Percentiles rank a stretch among this genome's conserved stretches.
Evolutionary conservation across 2,329 filamentous ascomycete species (phyloP).

Genomic region (Byssoonygena ceratinophila): DNA sequence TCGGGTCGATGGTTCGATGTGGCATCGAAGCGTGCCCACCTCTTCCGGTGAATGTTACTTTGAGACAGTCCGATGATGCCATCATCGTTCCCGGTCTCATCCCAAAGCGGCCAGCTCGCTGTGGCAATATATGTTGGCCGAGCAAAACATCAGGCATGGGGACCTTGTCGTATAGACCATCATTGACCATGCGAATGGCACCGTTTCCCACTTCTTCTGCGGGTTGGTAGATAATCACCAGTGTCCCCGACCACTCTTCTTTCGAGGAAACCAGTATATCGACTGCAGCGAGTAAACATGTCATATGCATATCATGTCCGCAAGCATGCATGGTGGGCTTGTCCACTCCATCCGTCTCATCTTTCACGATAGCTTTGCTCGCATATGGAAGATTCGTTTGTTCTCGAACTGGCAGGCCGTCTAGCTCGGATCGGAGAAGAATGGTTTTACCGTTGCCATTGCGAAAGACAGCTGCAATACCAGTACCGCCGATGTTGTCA

Average conservation of each 20-base stretch:
- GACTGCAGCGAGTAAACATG: conserved; percentile 45
- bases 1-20: conserved; percentile 48
- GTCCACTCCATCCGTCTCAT: conserved; percentile 39
- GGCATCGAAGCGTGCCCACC: conserved; percentile 51
- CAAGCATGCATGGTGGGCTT: conserved; percentile 53
- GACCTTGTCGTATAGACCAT: conserved; percentile 45
- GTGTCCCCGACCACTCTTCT: conserved; percentile 50
- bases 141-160: conserved; percentile 47
- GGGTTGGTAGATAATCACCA: conserved; percentile 57
- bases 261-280: conserved; percentile 39
- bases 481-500: conserved; percentile 38
- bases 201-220: conserved; percentile 55
- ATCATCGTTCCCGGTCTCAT: conserved; percentile 33
- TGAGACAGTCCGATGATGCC: conserved; percentile 38
- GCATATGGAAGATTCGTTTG: conserved; percentile 41
- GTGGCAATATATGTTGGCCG: conserved; percentile 47
- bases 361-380: conserved; percentile 37
- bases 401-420: conserved; percentile 42
- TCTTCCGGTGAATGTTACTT: conserved; percentile 48
- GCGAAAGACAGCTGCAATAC: conserved; percentile 34
- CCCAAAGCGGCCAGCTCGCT: conserved; percentile 34
- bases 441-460: conserved; percentile 38
- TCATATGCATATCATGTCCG: conserved; percentile 52
- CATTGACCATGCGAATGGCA: conserved; percentile 52
- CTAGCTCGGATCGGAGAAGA: conserved; percentile 42